phyloP scores from a whole-genome alignment of 1,284 basidiomycete genomes.

The Schizophyllum commune region DNA sequence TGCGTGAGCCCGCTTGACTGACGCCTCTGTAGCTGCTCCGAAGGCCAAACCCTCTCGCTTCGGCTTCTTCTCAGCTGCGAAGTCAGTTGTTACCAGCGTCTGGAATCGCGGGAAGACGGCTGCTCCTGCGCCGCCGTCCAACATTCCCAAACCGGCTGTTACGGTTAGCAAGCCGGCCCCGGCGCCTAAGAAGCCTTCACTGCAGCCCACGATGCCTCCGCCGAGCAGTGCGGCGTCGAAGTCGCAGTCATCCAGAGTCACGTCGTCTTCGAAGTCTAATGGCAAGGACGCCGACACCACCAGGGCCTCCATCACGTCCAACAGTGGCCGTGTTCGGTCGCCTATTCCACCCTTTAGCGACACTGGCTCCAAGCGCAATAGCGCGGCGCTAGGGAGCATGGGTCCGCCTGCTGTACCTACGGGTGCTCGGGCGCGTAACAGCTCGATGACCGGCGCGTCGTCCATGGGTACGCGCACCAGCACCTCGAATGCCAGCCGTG shows the following conservation, averaged over 20 bases:
- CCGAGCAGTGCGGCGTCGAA: not conserved
- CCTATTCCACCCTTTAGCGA: not conserved
- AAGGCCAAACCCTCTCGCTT: constrained; percentile 40
- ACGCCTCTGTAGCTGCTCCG: constrained; percentile 25
- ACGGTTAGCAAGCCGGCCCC: constrained; percentile 7
- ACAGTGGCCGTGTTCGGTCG: constrained; percentile 1
- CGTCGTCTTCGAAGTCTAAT: not conserved
- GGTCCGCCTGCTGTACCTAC: not conserved
- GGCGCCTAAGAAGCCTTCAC: constrained; percentile 11
- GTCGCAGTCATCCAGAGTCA: not conserved
- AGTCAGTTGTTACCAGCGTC: constrained; percentile 46
- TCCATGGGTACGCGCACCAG: constrained; percentile 23
- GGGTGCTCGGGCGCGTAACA: constrained; percentile 13
- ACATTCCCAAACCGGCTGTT: constrained; percentile 10
- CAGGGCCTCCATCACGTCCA: constrained; percentile 3
- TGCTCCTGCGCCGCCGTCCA: constrained; percentile 9
- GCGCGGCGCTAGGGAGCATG: not conserved
- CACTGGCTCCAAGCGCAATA: not conserved
- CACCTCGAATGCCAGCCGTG: constrained; percentile 12
- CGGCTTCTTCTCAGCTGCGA: constrained; percentile 51
- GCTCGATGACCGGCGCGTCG: constrained; percentile 23
- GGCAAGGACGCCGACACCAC: not conserved
- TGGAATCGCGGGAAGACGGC: constrained; percentile 40
- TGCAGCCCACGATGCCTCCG: not conserved
- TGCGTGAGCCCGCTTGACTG: not conserved